Conservation (phyloP, 148 eudicot species). For the Vaccinium vitisidaea region DNA sequence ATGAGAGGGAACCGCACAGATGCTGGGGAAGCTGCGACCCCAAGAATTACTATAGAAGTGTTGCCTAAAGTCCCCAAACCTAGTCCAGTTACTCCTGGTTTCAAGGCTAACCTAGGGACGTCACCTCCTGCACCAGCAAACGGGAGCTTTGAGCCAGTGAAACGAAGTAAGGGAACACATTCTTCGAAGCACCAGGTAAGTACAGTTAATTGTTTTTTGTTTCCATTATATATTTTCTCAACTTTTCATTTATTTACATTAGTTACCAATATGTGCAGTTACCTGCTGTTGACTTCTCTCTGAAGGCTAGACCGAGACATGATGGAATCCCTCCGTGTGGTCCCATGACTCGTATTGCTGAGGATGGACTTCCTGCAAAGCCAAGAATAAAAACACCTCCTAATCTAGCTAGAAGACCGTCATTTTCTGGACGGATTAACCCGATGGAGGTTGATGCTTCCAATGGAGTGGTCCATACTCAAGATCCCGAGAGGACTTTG, state of each 20-base stretch:
- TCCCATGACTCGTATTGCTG: conserved; percentile 37
- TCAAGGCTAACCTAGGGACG: conserved; percentile 48
- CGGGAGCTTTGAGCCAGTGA: conserved; percentile 54
- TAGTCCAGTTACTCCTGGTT: conserved; percentile 55
- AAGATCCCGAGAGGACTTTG: conserved; percentile 30
- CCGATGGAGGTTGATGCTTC: conserved; percentile 45
- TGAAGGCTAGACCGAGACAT: conserved; percentile 67
- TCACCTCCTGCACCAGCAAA: conserved; percentile 45
- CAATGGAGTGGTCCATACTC: conserved; percentile 31
- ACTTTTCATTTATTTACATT: conserved; percentile 2
- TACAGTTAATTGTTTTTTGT: not conserved
- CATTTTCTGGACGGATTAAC: conserved; percentile 57
- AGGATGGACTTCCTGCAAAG: conserved; percentile 53
- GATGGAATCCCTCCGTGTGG: conserved; percentile 56
- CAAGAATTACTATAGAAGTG: conserved; percentile 51
- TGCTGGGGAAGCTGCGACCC: conserved; percentile 29
- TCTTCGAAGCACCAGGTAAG: conserved; percentile 80
- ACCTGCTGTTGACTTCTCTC: conserved; percentile 52
- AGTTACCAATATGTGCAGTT: conserved; percentile 43
- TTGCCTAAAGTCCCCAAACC: conserved; percentile 61
- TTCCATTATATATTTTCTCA: not conserved
- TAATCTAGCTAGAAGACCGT: conserved; percentile 50
- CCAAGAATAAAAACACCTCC: conserved; percentile 81
- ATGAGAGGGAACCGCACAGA: conserved; percentile 62
- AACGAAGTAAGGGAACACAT: conserved; percentile 51